Percentiles rank a stretch among this genome's conserved stretches.
These are phyloP conservation scores for Phoma sp. DNA, from an alignment of 2,329 filamentous ascomycete genomes.

Conservation along the genomic window DNA sequence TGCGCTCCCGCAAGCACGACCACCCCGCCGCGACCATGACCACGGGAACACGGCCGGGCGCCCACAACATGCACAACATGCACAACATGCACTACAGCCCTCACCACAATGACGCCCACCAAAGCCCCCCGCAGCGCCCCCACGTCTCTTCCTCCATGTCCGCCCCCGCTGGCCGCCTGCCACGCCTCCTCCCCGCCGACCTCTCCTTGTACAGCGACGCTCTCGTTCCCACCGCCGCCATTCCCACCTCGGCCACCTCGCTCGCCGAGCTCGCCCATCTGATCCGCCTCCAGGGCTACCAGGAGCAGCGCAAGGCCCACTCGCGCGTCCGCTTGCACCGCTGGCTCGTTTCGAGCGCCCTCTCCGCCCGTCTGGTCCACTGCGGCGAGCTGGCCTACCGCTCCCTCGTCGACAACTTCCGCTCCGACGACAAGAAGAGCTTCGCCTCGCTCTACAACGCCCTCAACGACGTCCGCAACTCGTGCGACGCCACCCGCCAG, in stretches of 20 bases:
- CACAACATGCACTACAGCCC: not conserved
- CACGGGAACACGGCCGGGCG: conserved; percentile 4
- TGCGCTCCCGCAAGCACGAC: conserved; percentile 5
- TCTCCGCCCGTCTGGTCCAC: conserved; percentile 75
- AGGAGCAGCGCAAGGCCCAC: conserved; percentile 78
- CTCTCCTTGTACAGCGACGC: conserved; percentile 70
- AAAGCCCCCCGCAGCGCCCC: conserved; percentile 28
- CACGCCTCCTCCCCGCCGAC: conserved; percentile 68
- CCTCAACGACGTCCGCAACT: conserved; percentile 78
- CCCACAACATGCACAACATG: not conserved
- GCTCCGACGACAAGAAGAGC: conserved; percentile 77
- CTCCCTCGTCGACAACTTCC: conserved; percentile 78
- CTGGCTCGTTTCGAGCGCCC: conserved; percentile 74
- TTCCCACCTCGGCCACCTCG: conserved; percentile 67
- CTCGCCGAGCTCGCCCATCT: conserved; percentile 80
- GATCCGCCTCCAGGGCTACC: conserved; percentile 78
- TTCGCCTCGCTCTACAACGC: conserved; percentile 79
- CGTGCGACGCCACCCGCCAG: conserved; percentile 73
- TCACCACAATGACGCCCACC: conserved; percentile 26
- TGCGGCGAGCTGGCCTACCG: conserved; percentile 77
- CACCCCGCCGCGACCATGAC: conserved; percentile 7
- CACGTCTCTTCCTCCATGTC: conserved; percentile 52
- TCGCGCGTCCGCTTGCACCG: conserved; percentile 76
- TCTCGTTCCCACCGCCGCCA: conserved; percentile 62
- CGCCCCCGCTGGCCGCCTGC: conserved; percentile 53